Conservation (phyloP, 208 protist genomes). For the Wallacemonas collosoma region DNA sequence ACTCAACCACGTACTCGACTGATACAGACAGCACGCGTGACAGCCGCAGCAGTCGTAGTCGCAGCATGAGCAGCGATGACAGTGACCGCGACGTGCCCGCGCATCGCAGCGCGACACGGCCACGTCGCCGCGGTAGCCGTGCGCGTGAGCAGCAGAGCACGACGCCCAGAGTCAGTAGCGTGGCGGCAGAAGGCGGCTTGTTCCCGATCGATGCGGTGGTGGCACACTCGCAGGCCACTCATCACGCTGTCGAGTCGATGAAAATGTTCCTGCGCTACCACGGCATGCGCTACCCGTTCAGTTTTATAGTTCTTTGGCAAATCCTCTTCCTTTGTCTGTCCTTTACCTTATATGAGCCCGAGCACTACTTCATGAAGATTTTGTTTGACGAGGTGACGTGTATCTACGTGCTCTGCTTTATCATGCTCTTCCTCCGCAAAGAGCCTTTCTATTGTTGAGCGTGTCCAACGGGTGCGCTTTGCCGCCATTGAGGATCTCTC, state of each 20-base stretch:
- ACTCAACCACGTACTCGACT: neutral
- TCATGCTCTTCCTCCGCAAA: constrained; percentile 60
- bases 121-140: neutral
- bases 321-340: constrained; percentile 37
- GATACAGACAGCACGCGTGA: neutral
- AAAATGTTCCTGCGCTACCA: constrained; percentile 58
- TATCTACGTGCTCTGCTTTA: constrained; percentile 47
- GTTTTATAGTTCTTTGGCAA: constrained; percentile 41
- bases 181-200: constrained; percentile 4
- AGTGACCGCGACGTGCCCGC: neutral
- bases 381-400: constrained; percentile 43
- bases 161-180: neutral
- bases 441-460: constrained; percentile 21
- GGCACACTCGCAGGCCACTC: neutral
- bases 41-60: neutral
- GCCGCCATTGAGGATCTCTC: too few relatives aligned
- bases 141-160: neutral
- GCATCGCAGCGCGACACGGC: neutral
- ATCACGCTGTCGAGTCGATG: constrained; percentile 14
- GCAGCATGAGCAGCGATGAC: neutral
- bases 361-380: constrained; percentile 67
- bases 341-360: constrained; percentile 42
- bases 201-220: neutral
- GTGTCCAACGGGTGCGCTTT: neutral
- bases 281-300: constrained; percentile 51